These are phyloP conservation scores for Suhomyces kunorum DNA, from an alignment of 1,139 yeast genomes.

Conservation along the genomic window DNA sequence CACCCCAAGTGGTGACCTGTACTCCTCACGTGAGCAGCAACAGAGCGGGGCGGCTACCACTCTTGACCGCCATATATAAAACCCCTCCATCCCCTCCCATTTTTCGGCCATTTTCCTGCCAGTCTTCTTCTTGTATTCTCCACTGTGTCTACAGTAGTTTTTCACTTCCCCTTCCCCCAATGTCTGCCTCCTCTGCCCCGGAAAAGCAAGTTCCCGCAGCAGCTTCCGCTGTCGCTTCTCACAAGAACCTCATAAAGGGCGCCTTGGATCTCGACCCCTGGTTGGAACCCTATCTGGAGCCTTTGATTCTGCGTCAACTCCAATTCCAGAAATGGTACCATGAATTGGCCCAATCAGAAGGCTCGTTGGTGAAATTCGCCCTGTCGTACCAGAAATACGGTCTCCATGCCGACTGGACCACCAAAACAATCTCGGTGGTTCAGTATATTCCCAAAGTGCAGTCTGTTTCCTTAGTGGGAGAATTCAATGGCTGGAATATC, in stretches of 20 bases:
- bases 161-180: neutral
- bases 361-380: conserved; percentile 53
- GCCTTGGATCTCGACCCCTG: conserved; percentile 79
- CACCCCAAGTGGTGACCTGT: too few species aligned
- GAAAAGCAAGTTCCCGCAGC: too few species aligned
- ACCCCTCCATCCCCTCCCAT: too few species aligned
- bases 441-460: conserved; percentile 92
- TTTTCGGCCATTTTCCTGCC: too few species aligned
- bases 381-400: conserved; percentile 73
- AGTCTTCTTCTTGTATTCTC: neutral
- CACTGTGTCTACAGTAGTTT: too few species aligned
- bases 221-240: conserved; percentile 1
- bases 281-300: conserved; percentile 76
- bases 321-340: conserved; percentile 55
- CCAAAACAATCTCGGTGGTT: conserved; percentile 58
- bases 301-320: conserved; percentile 41
- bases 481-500: conserved; percentile 82
- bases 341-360: conserved; percentile 45
- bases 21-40: too few species aligned
- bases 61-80: too few species aligned
- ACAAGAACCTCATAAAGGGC: conserved; percentile 40
- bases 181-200: neutral
- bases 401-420: conserved; percentile 56
- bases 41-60: too few species aligned
- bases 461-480: conserved; percentile 78